A percentile compares a stretch with the other conserved stretches of the same genome.
Conservation (phyloP, 768 basidiomycete species). For the Sutorius australiensis region DNA sequence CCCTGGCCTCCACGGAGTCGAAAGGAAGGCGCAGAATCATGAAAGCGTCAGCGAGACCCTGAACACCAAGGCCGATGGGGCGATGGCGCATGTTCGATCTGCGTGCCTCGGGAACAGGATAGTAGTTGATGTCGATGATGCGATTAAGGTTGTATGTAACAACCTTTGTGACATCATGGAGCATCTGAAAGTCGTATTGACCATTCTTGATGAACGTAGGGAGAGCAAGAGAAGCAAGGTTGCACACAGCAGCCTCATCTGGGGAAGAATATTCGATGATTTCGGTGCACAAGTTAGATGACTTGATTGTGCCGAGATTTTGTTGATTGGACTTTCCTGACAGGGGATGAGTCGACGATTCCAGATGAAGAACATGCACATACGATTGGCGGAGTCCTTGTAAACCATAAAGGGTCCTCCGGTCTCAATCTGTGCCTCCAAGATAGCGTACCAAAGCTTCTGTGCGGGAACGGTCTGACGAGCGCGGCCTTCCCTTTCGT, state of each 20-base stretch:
- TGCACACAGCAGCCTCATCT: slow-evolving; percentile 97
- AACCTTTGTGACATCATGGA: slow-evolving; percentile 92
- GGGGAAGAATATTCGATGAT: slow-evolving; percentile 98
- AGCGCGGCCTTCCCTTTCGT: slow-evolving; percentile 87
- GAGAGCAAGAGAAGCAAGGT: slow-evolving; percentile 93
- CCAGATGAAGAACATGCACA: slow-evolving; percentile 25
- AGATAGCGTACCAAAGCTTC: slow-evolving; percentile 96
- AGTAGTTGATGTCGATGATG: slow-evolving; percentile 94
- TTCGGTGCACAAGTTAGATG: slow-evolving; percentile 97
- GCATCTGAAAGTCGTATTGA: slow-evolving; percentile 88
- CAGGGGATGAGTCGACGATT: neutral
- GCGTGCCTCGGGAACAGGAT: slow-evolving; percentile 88
- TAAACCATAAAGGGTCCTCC: slow-evolving; percentile 99
- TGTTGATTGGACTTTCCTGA: slow-evolving; percentile 97
- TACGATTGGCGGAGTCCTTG: slow-evolving; percentile 93
- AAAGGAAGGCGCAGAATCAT: slow-evolving; percentile 97
- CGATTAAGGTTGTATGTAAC: slow-evolving; percentile 91
- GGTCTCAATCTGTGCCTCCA: slow-evolving; percentile 97
- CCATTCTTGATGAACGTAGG: slow-evolving; percentile 85
- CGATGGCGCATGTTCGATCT: slow-evolving; percentile 96
- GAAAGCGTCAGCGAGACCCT: slow-evolving; percentile 97
- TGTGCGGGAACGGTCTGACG: slow-evolving; percentile 87
- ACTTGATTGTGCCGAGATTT: slow-evolving; percentile 98
- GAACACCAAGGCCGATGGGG: slow-evolving; percentile 95
- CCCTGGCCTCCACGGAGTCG: slow-evolving; percentile 80